Evolutionary conservation across 139 green algal genomes (phyloP), one percentile per base, ranked within the genome.

Genomic region (Tetratostichococcus sp.): DNA sequence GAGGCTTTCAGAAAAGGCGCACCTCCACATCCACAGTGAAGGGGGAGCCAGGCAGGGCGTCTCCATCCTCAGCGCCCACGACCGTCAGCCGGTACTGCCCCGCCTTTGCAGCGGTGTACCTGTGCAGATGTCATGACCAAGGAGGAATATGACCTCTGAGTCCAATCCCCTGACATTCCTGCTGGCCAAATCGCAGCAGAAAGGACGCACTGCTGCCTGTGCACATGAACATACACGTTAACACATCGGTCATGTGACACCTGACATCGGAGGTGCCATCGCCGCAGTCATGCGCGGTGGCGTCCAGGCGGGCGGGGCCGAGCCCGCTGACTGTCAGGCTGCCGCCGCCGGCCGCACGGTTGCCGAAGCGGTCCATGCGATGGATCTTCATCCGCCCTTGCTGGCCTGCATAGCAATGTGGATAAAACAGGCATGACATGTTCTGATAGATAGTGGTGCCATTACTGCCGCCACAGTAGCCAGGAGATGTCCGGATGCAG

Each of bases 291-390:
- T 65, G 32, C 69, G 16, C 17, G 65, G 25, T 34, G 68, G 50
- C 50, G 50, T 26, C 19, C 14, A 62, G 50, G 14, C 19, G 50
- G 50, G 11, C 50, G 11, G 50, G 50, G 50, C 50, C 50, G 50
- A 4, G 50, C 17, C 50, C 50, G 14, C 11, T 26, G 14, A 62
- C 50, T 25, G 17, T 26, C 50, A 62, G 19, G 14, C 19, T 26
- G 65, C 39, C 67, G 17, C 42, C 39, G 65, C 32, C 35, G 32
- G 75, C 62, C 6, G 74, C 26, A 16, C 67, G 57, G 33, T 79
- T 79, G 43, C 68, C 75, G 66, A 73, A 79, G 21, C 33, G 33
- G 50, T 79, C 75, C 43, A 34, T 8, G 43, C 71, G 75, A 67
- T 68, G 74, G n/a, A 69, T 32, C 19, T 34, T 58, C 1, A 79